Percentiles rank a stretch among this genome's conserved stretches.
phyloP scores from a whole-genome alignment of 208 protist species.

The Tritrichomonas musculus region DNA sequence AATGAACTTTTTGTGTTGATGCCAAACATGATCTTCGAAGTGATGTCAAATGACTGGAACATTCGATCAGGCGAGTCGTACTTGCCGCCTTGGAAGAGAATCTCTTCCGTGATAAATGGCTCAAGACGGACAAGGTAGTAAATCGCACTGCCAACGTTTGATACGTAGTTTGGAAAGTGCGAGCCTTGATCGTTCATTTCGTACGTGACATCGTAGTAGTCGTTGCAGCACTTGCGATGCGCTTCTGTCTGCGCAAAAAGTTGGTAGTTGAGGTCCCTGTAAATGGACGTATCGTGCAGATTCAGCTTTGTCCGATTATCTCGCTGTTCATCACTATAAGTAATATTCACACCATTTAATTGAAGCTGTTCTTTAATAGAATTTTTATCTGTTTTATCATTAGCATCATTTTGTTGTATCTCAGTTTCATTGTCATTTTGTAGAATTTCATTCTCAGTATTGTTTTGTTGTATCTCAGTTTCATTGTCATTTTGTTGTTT shows the following conservation, averaged over 20 bases:
- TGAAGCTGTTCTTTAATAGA: too few relatives aligned
- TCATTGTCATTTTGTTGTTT: too few relatives aligned
- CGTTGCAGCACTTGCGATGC: background rate
- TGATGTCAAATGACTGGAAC: background rate
- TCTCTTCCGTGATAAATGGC: background rate
- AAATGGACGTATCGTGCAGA: background rate
- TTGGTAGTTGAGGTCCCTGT: background rate
- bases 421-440: too few relatives aligned
- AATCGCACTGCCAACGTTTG: background rate
- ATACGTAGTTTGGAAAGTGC: background rate
- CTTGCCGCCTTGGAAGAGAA: slow-evolving; percentile 60
- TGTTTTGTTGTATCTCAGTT: too few relatives aligned
- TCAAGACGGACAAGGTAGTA: background rate
- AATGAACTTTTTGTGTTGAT: background rate
- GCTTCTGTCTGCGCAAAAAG: background rate
- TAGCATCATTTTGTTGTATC: too few relatives aligned
- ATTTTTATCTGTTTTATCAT: too few relatives aligned
- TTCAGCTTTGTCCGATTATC: background rate
- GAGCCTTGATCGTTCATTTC: background rate
- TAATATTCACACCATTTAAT: too few relatives aligned
- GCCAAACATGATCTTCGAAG: background rate
- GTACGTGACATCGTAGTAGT: background rate
- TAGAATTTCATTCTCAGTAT: too few relatives aligned
- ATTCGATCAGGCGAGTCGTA: slow-evolving; percentile 54
- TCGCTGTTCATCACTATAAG: too few relatives aligned